Percentiles rank a stretch among this genome's conserved stretches.
Evolutionary conservation across 2,329 filamentous ascomycete species (phyloP).

Genomic region (Diaporthe sp.): DNA sequence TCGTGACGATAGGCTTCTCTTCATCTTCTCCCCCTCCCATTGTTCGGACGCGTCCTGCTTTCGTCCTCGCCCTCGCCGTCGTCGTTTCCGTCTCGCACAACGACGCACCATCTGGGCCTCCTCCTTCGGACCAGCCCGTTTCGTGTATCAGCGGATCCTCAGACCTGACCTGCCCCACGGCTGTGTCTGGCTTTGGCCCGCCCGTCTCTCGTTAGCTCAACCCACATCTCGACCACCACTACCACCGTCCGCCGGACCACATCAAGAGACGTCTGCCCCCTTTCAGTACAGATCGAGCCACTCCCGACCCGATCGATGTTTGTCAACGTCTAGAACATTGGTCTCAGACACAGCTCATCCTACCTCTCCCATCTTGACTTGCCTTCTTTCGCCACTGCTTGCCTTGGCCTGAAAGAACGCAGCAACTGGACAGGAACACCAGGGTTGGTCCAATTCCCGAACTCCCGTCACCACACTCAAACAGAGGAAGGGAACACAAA

Average conservation of each 20-base stretch:
- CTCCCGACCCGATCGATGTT: conserved; percentile 17
- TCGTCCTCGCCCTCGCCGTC: conserved; percentile 10
- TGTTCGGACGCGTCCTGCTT: conserved; percentile 21
- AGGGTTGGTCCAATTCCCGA: conserved; percentile 37
- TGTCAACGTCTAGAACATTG: conserved; percentile 24
- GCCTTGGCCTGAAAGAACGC: conserved; percentile 23
- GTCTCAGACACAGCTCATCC: not conserved
- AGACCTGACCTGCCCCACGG: conserved; percentile 31
- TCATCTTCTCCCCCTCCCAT: conserved; percentile 6
- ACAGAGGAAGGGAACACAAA: conserved; percentile 17
- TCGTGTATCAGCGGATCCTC: conserved; percentile 34
- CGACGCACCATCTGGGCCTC: conserved; percentile 22
- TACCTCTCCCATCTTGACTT: not conserved
- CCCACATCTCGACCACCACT: conserved; percentile 15
- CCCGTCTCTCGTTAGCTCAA: conserved; percentile 32
- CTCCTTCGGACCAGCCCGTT: conserved; percentile 26
- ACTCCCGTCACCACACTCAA: conserved; percentile 24
- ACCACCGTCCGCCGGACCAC: not conserved
- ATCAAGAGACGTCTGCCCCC: not conserved
- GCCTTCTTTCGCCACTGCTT: conserved; percentile 20
- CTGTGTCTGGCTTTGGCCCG: conserved; percentile 31
- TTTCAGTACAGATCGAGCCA: conserved; percentile 23
- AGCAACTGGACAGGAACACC: conserved; percentile 26
- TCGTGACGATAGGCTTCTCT: conserved; percentile 28
- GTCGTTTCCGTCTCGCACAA: conserved; percentile 10